These are phyloP conservation scores for Phytophthora fragariae DNA, from an alignment of 352 stramenopile genomes.

Conservation along the genomic window DNA sequence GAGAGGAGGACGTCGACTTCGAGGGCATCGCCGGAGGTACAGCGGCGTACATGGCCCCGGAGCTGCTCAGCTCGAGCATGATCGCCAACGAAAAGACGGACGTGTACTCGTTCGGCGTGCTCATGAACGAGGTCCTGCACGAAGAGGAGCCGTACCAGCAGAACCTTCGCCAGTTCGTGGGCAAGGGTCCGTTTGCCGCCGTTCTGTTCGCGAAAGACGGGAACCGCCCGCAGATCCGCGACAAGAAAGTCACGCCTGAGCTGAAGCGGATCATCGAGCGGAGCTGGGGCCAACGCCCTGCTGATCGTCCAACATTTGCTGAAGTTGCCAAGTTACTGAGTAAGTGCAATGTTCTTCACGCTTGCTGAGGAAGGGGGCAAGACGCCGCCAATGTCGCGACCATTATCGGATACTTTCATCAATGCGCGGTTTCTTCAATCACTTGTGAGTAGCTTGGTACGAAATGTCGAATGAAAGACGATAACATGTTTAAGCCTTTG, in stretches of 20 bases:
- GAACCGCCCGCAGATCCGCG: slow-evolving; percentile 31
- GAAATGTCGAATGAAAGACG: not conserved
- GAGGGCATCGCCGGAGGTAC: slow-evolving; percentile 48
- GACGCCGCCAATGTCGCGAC: not conserved
- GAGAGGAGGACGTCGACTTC: slow-evolving; percentile 33
- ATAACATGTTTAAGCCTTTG: not conserved
- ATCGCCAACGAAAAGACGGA: slow-evolving; percentile 46
- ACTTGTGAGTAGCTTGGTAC: not conserved
- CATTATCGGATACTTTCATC: no score
- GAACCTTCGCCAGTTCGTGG: slow-evolving; percentile 43
- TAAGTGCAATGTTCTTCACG: slow-evolving; percentile 12
- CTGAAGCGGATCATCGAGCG: slow-evolving; percentile 12
- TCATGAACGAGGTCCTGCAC: slow-evolving; percentile 56
- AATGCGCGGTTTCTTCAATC: not conserved
- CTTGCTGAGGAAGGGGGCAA: slow-evolving; percentile 8
- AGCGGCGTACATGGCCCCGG: slow-evolving; percentile 62
- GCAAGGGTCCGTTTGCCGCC: slow-evolving; percentile 42
- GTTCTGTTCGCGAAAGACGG: slow-evolving; percentile 41
- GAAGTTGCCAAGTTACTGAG: slow-evolving; percentile 8
- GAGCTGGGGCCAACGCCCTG: slow-evolving; percentile 15
- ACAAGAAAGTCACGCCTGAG: slow-evolving; percentile 30
- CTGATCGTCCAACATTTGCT: slow-evolving; percentile 14
- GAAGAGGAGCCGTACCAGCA: slow-evolving; percentile 54
- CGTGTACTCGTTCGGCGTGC: slow-evolving; percentile 51
- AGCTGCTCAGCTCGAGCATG: slow-evolving; percentile 38